Evolutionary conservation across 345 rosid genomes (phyloP), one percentile per base, ranked within the genome.

Genomic region (Eucalyptus rudis): DNA sequence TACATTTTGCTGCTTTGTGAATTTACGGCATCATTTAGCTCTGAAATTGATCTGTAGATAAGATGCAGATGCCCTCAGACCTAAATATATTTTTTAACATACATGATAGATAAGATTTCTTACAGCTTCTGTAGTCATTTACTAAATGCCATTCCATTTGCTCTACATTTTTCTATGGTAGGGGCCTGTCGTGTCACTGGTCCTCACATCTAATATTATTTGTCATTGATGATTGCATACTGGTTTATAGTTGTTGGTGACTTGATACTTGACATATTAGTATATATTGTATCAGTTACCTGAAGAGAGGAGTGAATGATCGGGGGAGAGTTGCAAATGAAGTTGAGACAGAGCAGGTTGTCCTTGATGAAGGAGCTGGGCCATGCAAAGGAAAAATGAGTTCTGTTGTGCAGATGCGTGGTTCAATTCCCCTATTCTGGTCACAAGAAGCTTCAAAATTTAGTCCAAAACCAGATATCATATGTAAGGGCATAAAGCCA

Each of bases 361-460:
- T 98, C 92, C 95, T 98, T 88, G 99, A 98, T 87, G 99, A 98
- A 91, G 98, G 95, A 91, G 98, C 96, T 90, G 99, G 99, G 88
- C 95, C 95, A 59, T 94, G 94, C 94, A 96, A 96, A 91, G 99
- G 99, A 68, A 98, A 93, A 96, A 97, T 96, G 99, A 97, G 97
- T 89, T 98, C 99, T 88, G 94, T 95, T 90, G 99, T 97, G 89
- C 99, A 98, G 94, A 96, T 98, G 99, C 97, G 99, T 86, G 99
- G 99, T 89, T 98, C 99, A 45, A 97, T 98, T 90, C 99, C 99
- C 59, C 99, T 98, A 93, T 98, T 97, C 93, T 98, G 99, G 99
- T 97, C 99, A 11, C 99, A 98, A 92, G 99, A 95, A 93, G 98
- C 99, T 91, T 98, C 99, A 22, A 94, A 95, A 95, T 95, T 98